Base-by-base conservation (phyloP, 129 eudicot genomes). In the Ambrosia trifida region DNA sequence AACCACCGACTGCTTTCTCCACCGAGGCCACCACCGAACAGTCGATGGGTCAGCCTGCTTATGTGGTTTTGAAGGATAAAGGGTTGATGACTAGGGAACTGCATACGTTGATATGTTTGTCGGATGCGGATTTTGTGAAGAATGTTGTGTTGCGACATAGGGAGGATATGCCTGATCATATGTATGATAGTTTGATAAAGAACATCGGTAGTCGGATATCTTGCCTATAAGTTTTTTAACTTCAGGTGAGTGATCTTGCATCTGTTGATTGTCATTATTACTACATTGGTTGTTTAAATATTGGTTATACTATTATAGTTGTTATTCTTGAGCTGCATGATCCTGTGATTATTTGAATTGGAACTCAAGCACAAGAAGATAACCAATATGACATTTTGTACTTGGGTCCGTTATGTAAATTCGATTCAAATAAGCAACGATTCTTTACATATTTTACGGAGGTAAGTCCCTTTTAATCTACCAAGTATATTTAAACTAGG, bases 121-220 rank as follows among this genome's bases (percentile, higher is more conserved):
- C 81, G 11, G n/a, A 77, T 50, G 4, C 33, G 1, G 71, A 77
- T 69, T 77, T 77, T 61, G 76, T 69, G 49, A 77, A 69, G 40
- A 49, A 35, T n/a, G 81, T 77, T 40, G 64, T 77, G 71, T 38
- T 49, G 35, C 70, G 66, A 19, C 33, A 61, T 61, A 77, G 45
- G 45, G 81, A 69, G 36, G 66, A 30, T 0, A n/a, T 77, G n/a
- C 66, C 81, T 50, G 63, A 38, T 49, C 65, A 77, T 38, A 10
- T 76, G 65, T 77, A 69, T 69, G 81, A 69, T n/a, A 50, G 54
- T 60, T 77, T 59, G 40, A 4, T 46, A 40, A 69, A 69, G 52
- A 28, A 1, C 17, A 24, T 10, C 18, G 18, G 33, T 64, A 63
- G 71, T 49, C 24, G 2, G 10, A 12, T 44, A 13, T 52, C 30